Conservation (phyloP, 306 rosid genomes). For the Lotus japonicus region DNA sequence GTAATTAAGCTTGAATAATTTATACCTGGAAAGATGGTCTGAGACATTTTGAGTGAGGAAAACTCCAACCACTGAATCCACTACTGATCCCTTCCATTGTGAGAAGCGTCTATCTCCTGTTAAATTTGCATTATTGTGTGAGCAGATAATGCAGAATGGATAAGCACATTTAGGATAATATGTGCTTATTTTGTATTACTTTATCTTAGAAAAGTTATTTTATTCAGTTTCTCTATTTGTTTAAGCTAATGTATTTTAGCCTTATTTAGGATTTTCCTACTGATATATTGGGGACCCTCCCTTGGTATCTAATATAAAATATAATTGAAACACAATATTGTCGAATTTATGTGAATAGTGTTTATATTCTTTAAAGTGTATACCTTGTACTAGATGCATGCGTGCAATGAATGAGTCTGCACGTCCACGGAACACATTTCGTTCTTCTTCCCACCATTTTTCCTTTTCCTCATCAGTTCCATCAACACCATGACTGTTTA, state of each 20-base stretch:
- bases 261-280: conserved; percentile 1
- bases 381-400: conserved; percentile 99
- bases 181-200: background rate
- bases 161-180: background rate
- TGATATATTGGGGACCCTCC: background rate
- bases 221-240: background rate
- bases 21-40: conserved; percentile 87
- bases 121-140: background rate
- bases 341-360: background rate
- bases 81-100: conserved; percentile 83
- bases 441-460: conserved; percentile 98
- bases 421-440: conserved; percentile 78
- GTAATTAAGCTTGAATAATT: background rate
- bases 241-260: background rate
- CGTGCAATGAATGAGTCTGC: conserved; percentile 93
- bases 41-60: conserved; percentile 92
- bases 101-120: conserved; percentile 94
- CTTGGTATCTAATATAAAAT: background rate
- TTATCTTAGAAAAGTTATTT: background rate
- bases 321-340: background rate
- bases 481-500: conserved; percentile 82
- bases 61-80: conserved; percentile 89
- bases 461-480: conserved; percentile 79
- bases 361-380: conserved; percentile 10
- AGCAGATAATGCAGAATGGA: background rate